Percentiles rank a stretch among this genome's conserved stretches.
Conservation (phyloP, 768 basidiomycete genomes). For the Trametes sanguinea region DNA sequence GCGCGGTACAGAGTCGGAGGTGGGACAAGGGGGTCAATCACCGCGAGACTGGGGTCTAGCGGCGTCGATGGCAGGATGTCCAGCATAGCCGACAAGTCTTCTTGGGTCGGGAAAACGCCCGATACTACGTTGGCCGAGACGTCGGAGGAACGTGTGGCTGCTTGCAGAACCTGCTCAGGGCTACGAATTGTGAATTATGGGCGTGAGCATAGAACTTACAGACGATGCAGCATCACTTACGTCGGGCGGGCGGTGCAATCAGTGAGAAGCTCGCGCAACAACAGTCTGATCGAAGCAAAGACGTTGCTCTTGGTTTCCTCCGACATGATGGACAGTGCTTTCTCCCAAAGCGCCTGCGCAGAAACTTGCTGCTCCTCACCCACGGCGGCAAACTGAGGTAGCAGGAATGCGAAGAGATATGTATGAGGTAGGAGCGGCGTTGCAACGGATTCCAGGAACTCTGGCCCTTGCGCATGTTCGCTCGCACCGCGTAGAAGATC, state of each 20-base stretch:
- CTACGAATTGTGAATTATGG: not conserved
- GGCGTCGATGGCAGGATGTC: slow-evolving; percentile 46
- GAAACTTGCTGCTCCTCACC: slow-evolving; percentile 20
- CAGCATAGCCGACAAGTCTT: slow-evolving; percentile 48
- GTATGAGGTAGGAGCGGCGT: slow-evolving; percentile 42
- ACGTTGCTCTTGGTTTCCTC: slow-evolving; percentile 32
- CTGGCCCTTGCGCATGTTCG: not conserved
- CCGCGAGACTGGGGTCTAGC: slow-evolving; percentile 54
- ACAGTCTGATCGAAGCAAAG: slow-evolving; percentile 41
- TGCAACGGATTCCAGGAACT: slow-evolving; percentile 5
- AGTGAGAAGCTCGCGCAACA: slow-evolving; percentile 43
- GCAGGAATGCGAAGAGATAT: slow-evolving; percentile 50
- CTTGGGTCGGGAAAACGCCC: slow-evolving; percentile 54
- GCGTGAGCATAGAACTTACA: too few species aligned
- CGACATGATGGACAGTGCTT: slow-evolving; percentile 29
- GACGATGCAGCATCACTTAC: slow-evolving; percentile 32
- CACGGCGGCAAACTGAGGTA: slow-evolving; percentile 39
- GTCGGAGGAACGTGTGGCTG: slow-evolving; percentile 34
- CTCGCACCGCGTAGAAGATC: slow-evolving; percentile 35
- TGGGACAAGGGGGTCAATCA: slow-evolving; percentile 61
- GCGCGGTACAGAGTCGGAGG: slow-evolving; percentile 36
- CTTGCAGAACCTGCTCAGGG: slow-evolving; percentile 26
- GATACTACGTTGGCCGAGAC: slow-evolving; percentile 42
- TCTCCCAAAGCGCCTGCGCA: slow-evolving; percentile 36
- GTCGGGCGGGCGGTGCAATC: slow-evolving; percentile 37